A percentile compares a stretch with the other conserved stretches of the same genome.
Conservation (phyloP, 768 basidiomycete species). For the Tylopilus intermedius region DNA sequence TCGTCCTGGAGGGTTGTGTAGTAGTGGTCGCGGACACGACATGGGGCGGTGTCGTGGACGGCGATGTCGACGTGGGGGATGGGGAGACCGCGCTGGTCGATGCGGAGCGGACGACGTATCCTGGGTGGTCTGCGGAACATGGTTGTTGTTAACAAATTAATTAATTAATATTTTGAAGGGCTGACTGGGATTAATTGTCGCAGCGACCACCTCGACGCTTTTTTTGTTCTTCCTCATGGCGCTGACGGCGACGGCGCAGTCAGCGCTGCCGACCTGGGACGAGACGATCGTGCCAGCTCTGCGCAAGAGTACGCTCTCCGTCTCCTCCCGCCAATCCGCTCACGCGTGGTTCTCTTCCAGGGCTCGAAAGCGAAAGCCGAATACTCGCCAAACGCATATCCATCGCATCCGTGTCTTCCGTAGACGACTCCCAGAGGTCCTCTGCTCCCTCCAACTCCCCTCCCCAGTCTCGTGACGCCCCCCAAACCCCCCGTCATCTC, state of each 20-base stretch:
- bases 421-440: conserved; percentile 38
- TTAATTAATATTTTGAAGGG: background rate
- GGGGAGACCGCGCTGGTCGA: conserved; percentile 59
- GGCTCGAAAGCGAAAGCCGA: conserved; percentile 75
- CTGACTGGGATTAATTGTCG: conserved; percentile 1
- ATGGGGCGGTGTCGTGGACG: conserved; percentile 65
- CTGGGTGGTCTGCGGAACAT: conserved; percentile 54
- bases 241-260: conserved; percentile 38
- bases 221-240: conserved; percentile 27
- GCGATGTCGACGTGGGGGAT: conserved; percentile 62
- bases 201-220: background rate
- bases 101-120: conserved; percentile 40
- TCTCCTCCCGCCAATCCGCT: background rate
- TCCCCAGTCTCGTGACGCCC: conserved; percentile 20
- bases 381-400: conserved; percentile 76
- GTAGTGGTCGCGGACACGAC: conserved; percentile 82
- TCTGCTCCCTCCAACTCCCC: conserved; percentile 17
- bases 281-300: conserved; percentile 78
- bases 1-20: conserved; percentile 75
- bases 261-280: conserved; percentile 59
- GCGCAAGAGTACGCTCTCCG: conserved; percentile 58
- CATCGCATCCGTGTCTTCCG: conserved; percentile 59
- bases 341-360: conserved; percentile 34
- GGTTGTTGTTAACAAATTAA: conserved; percentile 11
- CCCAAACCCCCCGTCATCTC: conserved; percentile 14